Base-by-base conservation (phyloP, 305 asterid genomes). In the Fraxinus platypoda region DNA sequence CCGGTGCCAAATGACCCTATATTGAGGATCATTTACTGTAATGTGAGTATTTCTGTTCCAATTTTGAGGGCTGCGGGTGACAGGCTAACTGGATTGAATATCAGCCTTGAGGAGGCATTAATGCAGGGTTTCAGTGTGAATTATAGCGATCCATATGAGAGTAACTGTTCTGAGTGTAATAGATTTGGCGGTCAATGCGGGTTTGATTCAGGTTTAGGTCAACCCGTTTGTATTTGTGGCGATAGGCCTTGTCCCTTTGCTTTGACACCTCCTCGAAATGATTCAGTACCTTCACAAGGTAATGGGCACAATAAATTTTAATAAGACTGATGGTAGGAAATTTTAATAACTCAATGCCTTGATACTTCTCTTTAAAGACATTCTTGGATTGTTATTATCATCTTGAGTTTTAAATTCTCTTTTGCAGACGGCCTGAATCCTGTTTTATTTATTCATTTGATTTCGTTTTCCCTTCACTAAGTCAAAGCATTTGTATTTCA, bases 101-200 rank as follows among this genome's bases (percentile, higher is more conserved):
- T 81, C 64, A 85, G 78, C 38, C 92, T 94, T 5, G 87, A 26
- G 59, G 90, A 85, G 66, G 91, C 95, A 15, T 84, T 91, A 84
- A 87, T 62, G 89, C 84, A 81, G 76, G 98, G 95, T 8, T 92
- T 94, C 81, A 81, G 83, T n/a, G 93, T 92, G 78, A 87, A 86
- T 80, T 93, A 91, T 83, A 87, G 82, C 34, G 88, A 82, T 23
- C 93, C 95, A 37, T 85, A 76, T 31, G 90, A 86, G 84, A 83
- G 84, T 15, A 11, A 17, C 86, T 93, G 97, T 66, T 78, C 62
- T 15, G 84, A 82, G 25, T 93, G 97, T 84, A 57, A 3, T 30
- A 77, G 82, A 77, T 38, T 86, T 35, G 90, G 94, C 64, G 92
- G 95, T 84, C 83, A 85, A 52, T 93, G 97, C 37, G 97, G 94